Percentiles rank a stretch among this genome's conserved stretches.
These are phyloP conservation scores for Dictyostelium citrinum DNA, from an alignment of 78 protist genomes.

Conservation along the genomic window DNA sequence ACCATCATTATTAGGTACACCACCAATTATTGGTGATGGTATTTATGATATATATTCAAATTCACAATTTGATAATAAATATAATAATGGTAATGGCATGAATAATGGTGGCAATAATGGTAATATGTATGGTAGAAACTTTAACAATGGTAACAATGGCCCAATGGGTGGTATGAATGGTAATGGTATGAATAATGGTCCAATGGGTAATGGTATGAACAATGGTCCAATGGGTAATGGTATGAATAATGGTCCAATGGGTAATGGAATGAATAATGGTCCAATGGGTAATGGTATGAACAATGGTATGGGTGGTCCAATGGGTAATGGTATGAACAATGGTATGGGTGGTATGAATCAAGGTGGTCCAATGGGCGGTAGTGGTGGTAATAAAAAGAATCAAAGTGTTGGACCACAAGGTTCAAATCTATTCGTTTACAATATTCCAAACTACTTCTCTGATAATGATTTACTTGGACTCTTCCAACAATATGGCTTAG, in stretches of 20 bases:
- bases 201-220: neutral
- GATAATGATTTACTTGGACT: conserved; percentile 70
- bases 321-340: neutral
- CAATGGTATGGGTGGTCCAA: neutral
- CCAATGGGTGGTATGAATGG: neutral
- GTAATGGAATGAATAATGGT: neutral
- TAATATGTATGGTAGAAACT: conserved; percentile 18
- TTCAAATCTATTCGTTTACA: conserved; percentile 86
- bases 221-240: neutral
- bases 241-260: neutral
- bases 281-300: neutral
- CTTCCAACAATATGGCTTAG: conserved; percentile 84
- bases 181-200: neutral
- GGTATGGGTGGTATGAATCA: neutral
- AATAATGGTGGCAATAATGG: neutral
- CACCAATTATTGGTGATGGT: conserved; percentile 60
- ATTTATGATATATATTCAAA: conserved; percentile 51
- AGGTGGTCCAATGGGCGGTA: neutral
- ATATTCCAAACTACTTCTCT: conserved; percentile 80
- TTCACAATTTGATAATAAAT: conserved; percentile 6
- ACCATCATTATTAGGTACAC: conserved; percentile 67
- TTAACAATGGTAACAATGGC: neutral
- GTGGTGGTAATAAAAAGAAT: conserved; percentile 1
- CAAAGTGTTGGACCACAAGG: conserved; percentile 84
- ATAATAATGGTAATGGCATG: conserved; percentile 1